Conservation (phyloP, 768 basidiomycete genomes). For the Suillus weaverae region DNA sequence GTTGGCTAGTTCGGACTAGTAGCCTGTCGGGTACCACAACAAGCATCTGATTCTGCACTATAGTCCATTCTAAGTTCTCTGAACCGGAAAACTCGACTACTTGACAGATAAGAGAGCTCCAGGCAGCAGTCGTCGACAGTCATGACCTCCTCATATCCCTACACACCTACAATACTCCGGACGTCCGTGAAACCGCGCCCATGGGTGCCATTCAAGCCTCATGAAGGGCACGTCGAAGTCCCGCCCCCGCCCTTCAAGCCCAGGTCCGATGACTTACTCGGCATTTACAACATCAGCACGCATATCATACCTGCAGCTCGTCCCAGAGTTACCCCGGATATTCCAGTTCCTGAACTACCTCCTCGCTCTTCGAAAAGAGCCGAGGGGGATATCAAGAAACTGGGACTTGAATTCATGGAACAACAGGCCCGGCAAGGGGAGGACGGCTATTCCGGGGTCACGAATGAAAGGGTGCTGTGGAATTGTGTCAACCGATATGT, state of each 20-base stretch:
- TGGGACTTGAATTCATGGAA: slow-evolving; percentile 24
- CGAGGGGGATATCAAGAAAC: not conserved
- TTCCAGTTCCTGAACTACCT: slow-evolving; percentile 25
- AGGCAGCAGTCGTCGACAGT: not conserved
- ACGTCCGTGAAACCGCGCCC: slow-evolving; percentile 21
- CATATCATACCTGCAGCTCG: slow-evolving; percentile 31
- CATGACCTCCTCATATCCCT: slow-evolving; percentile 17
- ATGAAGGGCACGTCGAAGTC: slow-evolving; percentile 13
- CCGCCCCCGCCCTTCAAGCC: slow-evolving; percentile 21
- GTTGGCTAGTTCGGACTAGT: too few relatives aligned
- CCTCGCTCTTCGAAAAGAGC: slow-evolving; percentile 7
- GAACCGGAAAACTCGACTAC: not conserved
- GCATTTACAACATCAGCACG: slow-evolving; percentile 26
- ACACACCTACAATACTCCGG: slow-evolving; percentile 23
- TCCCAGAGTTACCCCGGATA: slow-evolving; percentile 23
- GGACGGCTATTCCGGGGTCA: slow-evolving; percentile 13
- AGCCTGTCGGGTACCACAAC: too few relatives aligned
- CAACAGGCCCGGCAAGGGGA: slow-evolving; percentile 12
- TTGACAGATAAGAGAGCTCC: not conserved
- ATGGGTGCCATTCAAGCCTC: slow-evolving; percentile 14
- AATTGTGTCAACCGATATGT: slow-evolving; percentile 72
- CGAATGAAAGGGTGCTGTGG: slow-evolving; percentile 51
- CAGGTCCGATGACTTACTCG: slow-evolving; percentile 20
- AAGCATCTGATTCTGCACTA: not conserved
- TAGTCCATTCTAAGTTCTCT: not conserved